Evolutionary conservation across 768 basidiomycete genomes (phyloP).

Genomic region (Collybia sp.): DNA sequence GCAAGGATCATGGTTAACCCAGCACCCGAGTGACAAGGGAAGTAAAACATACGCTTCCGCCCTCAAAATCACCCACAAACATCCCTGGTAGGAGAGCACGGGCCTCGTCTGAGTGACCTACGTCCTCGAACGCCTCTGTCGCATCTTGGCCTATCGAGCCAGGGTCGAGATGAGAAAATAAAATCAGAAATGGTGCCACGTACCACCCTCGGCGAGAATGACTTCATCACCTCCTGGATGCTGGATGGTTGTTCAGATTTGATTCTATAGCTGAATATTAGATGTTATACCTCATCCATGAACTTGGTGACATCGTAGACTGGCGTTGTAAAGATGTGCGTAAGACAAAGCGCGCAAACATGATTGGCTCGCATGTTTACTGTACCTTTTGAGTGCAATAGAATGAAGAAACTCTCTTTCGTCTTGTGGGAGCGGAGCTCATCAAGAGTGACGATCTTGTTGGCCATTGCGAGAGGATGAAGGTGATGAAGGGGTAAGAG

Average conservation of each 20-base stretch:
- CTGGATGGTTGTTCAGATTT: constrained; percentile 30
- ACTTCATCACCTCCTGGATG: constrained; percentile 99
- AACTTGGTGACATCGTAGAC: constrained; percentile 95
- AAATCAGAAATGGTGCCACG: constrained; percentile 27
- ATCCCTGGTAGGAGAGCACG: constrained; percentile 76
- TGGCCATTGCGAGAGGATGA: constrained; percentile 27
- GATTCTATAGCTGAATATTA: not conserved
- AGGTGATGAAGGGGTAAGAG: constrained; percentile 13
- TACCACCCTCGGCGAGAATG: constrained; percentile 86
- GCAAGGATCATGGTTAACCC: constrained; percentile 33
- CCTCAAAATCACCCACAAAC: constrained; percentile 80
- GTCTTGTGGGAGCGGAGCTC: constrained; percentile 75
- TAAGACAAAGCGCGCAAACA: constrained; percentile 25
- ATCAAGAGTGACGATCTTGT: constrained; percentile 61
- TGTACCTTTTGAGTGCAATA: constrained; percentile 81
- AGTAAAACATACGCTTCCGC: constrained; percentile 48
- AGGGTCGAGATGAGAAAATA: not conserved
- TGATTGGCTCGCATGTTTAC: constrained; percentile 28
- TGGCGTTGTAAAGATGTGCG: constrained; percentile 26
- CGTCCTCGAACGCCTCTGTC: constrained; percentile 98
- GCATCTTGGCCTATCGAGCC: constrained; percentile 76
- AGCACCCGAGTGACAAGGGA: constrained; percentile 4
- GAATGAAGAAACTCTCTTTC: constrained; percentile 76
- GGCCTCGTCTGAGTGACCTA: constrained; percentile 98
- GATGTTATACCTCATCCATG: constrained; percentile 76